Base-by-base conservation (phyloP, 2,329 filamentous ascomycete genomes). In the Ceratocystis ficicola region DNA sequence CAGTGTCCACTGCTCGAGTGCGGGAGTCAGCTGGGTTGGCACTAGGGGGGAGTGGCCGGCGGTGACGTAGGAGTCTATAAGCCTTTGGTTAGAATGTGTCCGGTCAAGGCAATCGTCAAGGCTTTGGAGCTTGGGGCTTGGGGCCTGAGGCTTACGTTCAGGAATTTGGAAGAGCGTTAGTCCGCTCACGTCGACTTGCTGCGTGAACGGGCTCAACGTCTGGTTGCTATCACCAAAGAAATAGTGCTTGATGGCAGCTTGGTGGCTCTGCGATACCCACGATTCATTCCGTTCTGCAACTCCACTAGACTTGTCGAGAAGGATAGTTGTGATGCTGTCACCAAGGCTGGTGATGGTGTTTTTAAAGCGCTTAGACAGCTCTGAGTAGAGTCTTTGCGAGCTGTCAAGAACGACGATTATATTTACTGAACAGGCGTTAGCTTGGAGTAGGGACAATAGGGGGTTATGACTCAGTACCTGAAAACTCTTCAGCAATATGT, bases 141-240 rank as follows among this genome's bases (percentile, higher is more conserved):
- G 22, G 12, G 22, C 28, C 15, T n/a, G 20, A 8, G 12, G 25
- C 25, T 57, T 77, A 84, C 86, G 75, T 67, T 88, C 81, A 3
- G 81, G 80, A 32, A 88, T 79, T 69, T 82, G 84, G 78, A 89
- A 96, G 55, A 97, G 81, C 1, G 84, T 80, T 48, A 96, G 74
- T 7, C 86, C 83, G 67, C 85, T 81, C 73, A 91, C 94, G 69
- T 90, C 86, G 3, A 95, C 84, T 67, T 88, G 87, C 71, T 95
- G 90, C 5, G 90, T 95, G 71, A 92, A 88, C 0, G 94, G 94
- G 59, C 89, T 94, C 1, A 99, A 79, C 0, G 89, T 88, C 67
- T 88, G 83, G 68, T 84, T 86, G 1, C 82, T 76, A 69, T 89
- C 87, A 8, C 94, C 94, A 73, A 96, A 99, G 77, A 99, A 99